Evolutionary conservation across 192 early-diverging fungal genomes (phyloP).

Genomic region (Jimgerdemannia lactiflua): DNA sequence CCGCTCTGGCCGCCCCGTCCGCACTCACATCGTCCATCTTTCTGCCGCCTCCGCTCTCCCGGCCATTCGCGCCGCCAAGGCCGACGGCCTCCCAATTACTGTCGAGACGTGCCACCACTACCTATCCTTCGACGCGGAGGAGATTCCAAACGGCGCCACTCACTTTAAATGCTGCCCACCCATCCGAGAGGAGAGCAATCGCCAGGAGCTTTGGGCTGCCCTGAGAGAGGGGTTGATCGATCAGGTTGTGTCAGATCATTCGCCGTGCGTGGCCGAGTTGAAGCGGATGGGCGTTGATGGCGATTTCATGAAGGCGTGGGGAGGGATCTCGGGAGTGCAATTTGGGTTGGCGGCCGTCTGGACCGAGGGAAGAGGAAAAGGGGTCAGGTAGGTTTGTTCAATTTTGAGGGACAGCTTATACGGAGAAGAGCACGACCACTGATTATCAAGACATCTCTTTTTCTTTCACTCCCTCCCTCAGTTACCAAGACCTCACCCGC

Average conservation of each 20-base stretch:
- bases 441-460: too few species aligned
- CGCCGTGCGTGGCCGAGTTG: slow-evolving; percentile 75
- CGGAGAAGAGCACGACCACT: too few species aligned
- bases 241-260: slow-evolving; percentile 82
- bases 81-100: slow-evolving; percentile 64
- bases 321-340: slow-evolving; percentile 77
- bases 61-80: slow-evolving; percentile 68
- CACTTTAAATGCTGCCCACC: slow-evolving; percentile 88
- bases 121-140: slow-evolving; percentile 63
- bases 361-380: slow-evolving; percentile 71
- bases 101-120: slow-evolving; percentile 88
- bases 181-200: slow-evolving; percentile 67
- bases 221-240: slow-evolving; percentile 77
- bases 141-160: slow-evolving; percentile 64
- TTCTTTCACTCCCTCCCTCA: slow-evolving; percentile 5
- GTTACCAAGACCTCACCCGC: slow-evolving; percentile 51
- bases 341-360: slow-evolving; percentile 78
- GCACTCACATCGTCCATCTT: slow-evolving; percentile 79
- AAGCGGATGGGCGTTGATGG: slow-evolving; percentile 62
- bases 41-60: slow-evolving; percentile 76
- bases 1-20: slow-evolving; percentile 48
- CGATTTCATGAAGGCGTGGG: slow-evolving; percentile 81
- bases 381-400: slow-evolving; percentile 26
- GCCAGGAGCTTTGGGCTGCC: slow-evolving; percentile 69
- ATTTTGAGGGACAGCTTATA: neutral